Base-by-base conservation (phyloP, 1,284 basidiomycete species). In the Leccinum glutinopallens region DNA sequence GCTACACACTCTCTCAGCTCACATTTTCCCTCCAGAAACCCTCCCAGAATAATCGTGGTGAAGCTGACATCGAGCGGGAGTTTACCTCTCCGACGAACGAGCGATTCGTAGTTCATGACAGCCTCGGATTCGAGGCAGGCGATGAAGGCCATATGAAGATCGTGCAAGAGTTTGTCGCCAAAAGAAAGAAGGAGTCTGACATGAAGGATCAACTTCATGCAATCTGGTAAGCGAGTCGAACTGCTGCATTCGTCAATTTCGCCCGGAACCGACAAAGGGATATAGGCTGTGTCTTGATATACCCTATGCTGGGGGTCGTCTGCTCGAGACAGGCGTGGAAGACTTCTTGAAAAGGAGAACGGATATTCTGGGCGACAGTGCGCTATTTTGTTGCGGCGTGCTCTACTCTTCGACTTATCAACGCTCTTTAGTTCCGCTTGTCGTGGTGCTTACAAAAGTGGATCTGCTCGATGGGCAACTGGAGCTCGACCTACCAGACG, bases 101-200 rank as follows among this genome's bases (percentile, higher is more conserved):
- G 4, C 59, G 61, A 53, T 60, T 69, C 17, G 70, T 69, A 9
- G 60, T 72, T 2, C 70, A 70, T 10, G 70, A 72, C 32, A 72
- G 68, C 39, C 63, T 63, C 4, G 68, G 70, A 0, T 72, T 70
- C 7, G 70, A 72, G 43, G 58, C 60, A 9, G 66, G 19, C 2
- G 70, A 70, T 19, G 35, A 49, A 46, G 2, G 2, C 3, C 65
- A 70, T 19, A 59, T 65, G 9, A 29, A 57, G 0, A 43, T 33
- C 2, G 63, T 70, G 43, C 32, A 53, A n/a, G 0, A 43, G 0
- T 69, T 69, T 2, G 54, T 71, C 33, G 8, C 59, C 3, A n/a
- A 32, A 25, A 63, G 68, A 35, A 51, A 51, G 54, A 39, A 35
- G 0, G 29, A 13, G 60, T 32, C 17, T 32, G n/a, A 9, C 2